Evolutionary conservation across 495 filamentous ascomycete genomes (phyloP).

Genomic region (Penicillium simplicissimum): DNA sequence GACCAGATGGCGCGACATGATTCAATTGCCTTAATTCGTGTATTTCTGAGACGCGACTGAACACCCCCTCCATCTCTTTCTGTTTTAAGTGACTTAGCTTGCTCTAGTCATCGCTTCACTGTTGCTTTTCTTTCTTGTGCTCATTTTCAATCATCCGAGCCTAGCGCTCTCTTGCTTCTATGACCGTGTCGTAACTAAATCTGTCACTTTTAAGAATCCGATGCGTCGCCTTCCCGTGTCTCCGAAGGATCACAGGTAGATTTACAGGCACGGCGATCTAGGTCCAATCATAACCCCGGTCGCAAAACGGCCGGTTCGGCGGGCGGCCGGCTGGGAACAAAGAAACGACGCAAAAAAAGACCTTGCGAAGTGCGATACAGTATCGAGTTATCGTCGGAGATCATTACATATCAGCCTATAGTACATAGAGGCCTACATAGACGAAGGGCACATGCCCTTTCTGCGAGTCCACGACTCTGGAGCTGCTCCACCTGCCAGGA

Average conservation of each 20-base stretch:
- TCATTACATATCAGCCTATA: neutral
- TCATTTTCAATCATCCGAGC: neutral
- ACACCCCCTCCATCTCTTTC: neutral
- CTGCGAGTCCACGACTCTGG: neutral
- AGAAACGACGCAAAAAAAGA: neutral
- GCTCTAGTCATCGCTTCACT: neutral
- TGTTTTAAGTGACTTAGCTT: neutral
- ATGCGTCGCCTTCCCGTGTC: neutral
- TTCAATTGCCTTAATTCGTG: neutral
- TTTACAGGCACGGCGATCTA: neutral
- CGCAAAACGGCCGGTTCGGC: neutral
- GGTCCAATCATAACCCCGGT: neutral
- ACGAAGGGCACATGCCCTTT: conserved; percentile 6
- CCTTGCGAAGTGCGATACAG: too few species aligned
- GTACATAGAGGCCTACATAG: too few species aligned
- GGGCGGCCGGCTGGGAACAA: neutral
- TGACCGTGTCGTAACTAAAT: neutral
- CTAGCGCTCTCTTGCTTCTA: neutral
- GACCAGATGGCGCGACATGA: conserved; percentile 19
- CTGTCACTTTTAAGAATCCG: neutral
- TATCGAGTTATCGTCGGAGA: neutral
- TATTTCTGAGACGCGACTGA: neutral
- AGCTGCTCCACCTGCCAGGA: conserved; percentile 18
- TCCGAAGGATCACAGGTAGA: neutral
- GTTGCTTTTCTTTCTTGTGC: neutral